Percentiles rank a stretch among this genome's conserved stretches.
Conservation (phyloP, 495 filamentous ascomycete genomes). For the Tetracladium marchalianum region DNA sequence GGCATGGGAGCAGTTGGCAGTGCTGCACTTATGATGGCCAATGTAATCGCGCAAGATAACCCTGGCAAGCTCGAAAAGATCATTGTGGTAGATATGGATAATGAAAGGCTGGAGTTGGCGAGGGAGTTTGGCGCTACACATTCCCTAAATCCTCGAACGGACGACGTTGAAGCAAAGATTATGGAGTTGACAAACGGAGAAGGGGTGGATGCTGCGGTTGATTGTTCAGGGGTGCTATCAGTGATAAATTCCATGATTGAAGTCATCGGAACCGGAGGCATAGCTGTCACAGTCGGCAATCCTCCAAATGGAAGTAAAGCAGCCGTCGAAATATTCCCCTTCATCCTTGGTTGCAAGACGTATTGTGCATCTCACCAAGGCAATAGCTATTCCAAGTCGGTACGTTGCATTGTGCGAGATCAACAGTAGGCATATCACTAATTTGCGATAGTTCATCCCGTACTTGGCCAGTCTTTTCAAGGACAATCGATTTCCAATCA, state of each 20-base stretch:
- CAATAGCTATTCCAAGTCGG: background rate
- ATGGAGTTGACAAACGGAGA: slow-evolving; percentile 28
- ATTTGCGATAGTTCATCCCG: slow-evolving; percentile 1
- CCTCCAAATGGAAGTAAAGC: background rate
- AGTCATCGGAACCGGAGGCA: background rate
- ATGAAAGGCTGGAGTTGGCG: slow-evolving; percentile 29
- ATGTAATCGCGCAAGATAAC: slow-evolving; percentile 1
- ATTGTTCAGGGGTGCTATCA: slow-evolving; percentile 11
- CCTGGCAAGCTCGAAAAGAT: slow-evolving; percentile 31
- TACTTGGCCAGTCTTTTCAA: background rate
- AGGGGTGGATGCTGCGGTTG: slow-evolving; percentile 39
- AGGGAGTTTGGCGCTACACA: slow-evolving; percentile 32
- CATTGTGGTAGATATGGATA: slow-evolving; percentile 33
- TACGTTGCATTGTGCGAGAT: background rate
- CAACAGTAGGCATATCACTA: background rate
- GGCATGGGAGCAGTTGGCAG: slow-evolving; percentile 42
- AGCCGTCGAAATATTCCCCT: background rate
- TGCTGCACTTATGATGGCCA: slow-evolving; percentile 31
- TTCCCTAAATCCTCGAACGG: slow-evolving; percentile 21
- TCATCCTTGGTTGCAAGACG: background rate
- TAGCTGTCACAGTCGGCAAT: slow-evolving; percentile 2
- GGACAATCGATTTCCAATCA: background rate
- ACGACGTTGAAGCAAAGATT: slow-evolving; percentile 22
- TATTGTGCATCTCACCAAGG: slow-evolving; percentile 1
- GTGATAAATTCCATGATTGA: slow-evolving; percentile 1